phyloP scores from a whole-genome alignment of 1,284 basidiomycete species.

The Jaminaea rosea region DNA sequence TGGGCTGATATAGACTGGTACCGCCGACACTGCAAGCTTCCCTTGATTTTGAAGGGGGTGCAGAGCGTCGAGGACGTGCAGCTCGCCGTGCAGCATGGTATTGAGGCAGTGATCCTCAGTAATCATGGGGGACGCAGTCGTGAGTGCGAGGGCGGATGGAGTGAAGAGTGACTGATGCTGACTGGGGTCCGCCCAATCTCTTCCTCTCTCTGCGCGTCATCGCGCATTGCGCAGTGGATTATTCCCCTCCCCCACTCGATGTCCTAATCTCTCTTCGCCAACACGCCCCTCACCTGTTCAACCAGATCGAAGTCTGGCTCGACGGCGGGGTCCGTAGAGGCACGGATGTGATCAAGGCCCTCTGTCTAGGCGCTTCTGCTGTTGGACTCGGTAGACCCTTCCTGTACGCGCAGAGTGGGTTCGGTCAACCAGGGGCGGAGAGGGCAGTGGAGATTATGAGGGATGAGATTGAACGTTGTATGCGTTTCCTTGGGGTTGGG shows the following conservation, averaged over 20 bases:
- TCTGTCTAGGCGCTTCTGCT: conserved; percentile 83
- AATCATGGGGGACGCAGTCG: conserved; percentile 51
- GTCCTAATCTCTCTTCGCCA: conserved; percentile 54
- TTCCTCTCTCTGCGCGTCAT: not conserved
- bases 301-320: conserved; percentile 59
- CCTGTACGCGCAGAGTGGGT: conserved; percentile 76
- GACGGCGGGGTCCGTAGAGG: conserved; percentile 76
- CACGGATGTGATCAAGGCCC: conserved; percentile 79
- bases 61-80: conserved; percentile 60
- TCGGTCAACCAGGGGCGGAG: conserved; percentile 70
- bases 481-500: conserved; percentile 70
- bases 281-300: conserved; percentile 66
- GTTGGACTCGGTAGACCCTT: conserved; percentile 53
- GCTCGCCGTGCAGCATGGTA: conserved; percentile 54
- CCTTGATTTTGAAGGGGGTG: conserved; percentile 21
- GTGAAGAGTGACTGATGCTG: not conserved
- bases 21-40: conserved; percentile 39
- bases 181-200: not conserved
- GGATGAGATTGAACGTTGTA: conserved; percentile 69
- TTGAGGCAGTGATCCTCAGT: conserved; percentile 48
- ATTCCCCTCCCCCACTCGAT: conserved; percentile 40
- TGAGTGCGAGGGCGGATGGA: not conserved
- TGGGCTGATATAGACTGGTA: conserved; percentile 43
- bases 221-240: conserved; percentile 33
- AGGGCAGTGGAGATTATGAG: conserved; percentile 63